Evolutionary conservation across 129 eudicot genomes (phyloP).

Genomic region (Pittosporum tobira): DNA sequence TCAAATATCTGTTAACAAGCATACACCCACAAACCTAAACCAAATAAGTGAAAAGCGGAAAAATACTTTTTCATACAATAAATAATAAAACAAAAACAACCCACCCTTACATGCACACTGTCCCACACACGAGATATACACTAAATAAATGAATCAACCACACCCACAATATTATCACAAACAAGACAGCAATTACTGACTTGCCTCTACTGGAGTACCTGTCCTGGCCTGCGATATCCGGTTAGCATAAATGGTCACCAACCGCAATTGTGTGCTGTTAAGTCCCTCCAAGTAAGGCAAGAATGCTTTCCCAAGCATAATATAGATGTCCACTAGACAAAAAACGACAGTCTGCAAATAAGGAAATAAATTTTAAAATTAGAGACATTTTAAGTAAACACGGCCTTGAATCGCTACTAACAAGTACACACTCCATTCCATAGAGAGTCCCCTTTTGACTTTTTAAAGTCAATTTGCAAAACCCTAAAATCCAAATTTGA

Average conservation of each 20-base stretch:
- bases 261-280: constrained; percentile 79
- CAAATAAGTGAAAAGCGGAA: too few species aligned
- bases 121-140: constrained; percentile 33
- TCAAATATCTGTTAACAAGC: too few species aligned
- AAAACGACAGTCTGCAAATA: constrained; percentile 87
- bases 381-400: background rate
- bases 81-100: background rate
- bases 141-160: constrained; percentile 13
- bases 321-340: constrained; percentile 92
- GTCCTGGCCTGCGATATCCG: constrained; percentile 94
- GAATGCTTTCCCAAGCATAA: constrained; percentile 86
- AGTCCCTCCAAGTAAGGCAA: constrained; percentile 90
- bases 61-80: constrained; percentile 3
- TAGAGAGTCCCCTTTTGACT: too few species aligned
- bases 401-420: too few species aligned
- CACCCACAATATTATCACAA: background rate
- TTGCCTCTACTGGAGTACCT: constrained; percentile 57
- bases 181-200: constrained; percentile 28
- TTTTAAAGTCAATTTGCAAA: too few species aligned
- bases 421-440: too few species aligned
- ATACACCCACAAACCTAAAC: constrained; percentile 11
- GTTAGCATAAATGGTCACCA: constrained; percentile 93
- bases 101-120: constrained; percentile 10
- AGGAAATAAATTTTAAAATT: constrained; percentile 3
- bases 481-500: too few species aligned